Conservation (phyloP, 1,284 basidiomycete species). For the Cryptococcus maquisensis region DNA sequence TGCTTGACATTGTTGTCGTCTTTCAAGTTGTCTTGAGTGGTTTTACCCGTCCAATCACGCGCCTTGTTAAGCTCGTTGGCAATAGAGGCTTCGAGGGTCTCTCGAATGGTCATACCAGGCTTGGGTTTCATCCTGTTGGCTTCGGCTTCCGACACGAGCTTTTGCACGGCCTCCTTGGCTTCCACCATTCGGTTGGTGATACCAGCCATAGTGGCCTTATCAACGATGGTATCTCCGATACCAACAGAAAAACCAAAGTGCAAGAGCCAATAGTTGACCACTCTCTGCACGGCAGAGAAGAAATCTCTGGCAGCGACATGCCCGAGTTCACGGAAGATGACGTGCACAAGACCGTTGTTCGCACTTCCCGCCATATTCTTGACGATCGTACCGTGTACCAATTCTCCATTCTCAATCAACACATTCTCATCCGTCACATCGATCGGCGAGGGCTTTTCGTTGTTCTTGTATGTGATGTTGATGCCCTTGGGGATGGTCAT, state of each 20-base stretch:
- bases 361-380: slow-evolving; percentile 97
- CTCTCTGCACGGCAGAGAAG: slow-evolving; percentile 89
- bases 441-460: slow-evolving; percentile 73
- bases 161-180: slow-evolving; percentile 70
- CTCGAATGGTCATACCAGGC: slow-evolving; percentile 98
- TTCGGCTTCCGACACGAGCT: slow-evolving; percentile 71
- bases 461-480: slow-evolving; percentile 71
- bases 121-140: slow-evolving; percentile 77
- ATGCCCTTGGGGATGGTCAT: slow-evolving; percentile 93
- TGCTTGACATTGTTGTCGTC: slow-evolving; percentile 96
- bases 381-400: slow-evolving; percentile 92
- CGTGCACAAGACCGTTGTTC: slow-evolving; percentile 90
- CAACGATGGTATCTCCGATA: slow-evolving; percentile 97
- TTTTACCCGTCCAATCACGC: slow-evolving; percentile 91
- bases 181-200: slow-evolving; percentile 80
- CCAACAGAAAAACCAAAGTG: slow-evolving; percentile 99
- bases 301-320: slow-evolving; percentile 87
- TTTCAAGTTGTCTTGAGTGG: slow-evolving; percentile 92
- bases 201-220: slow-evolving; percentile 76
- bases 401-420: slow-evolving; percentile 94
- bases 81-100: slow-evolving; percentile 92
- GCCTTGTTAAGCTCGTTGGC: slow-evolving; percentile 91
- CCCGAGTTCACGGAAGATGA: slow-evolving; percentile 97
- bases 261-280: slow-evolving; percentile 98
- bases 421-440: slow-evolving; percentile 90